These are phyloP conservation scores for Myxozyma vanderwaltii DNA, from an alignment of 805 yeast genomes.

Conservation along the genomic window DNA sequence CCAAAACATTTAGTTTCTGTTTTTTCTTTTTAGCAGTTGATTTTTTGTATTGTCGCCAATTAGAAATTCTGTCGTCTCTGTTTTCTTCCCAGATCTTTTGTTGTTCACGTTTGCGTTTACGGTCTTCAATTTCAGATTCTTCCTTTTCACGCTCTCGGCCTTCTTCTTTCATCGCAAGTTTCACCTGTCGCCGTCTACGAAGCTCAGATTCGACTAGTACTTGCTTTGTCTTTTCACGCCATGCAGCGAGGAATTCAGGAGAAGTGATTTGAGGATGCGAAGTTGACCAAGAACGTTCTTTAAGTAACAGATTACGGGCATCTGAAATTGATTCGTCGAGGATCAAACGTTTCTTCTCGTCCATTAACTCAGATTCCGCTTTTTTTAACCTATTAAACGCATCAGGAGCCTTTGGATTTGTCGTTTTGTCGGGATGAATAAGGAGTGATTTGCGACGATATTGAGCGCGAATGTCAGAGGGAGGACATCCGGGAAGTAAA, in stretches of 20 bases:
- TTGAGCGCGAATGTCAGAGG: constrained; percentile 48
- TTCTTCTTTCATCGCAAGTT: constrained; percentile 49
- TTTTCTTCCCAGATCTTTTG: constrained; percentile 62
- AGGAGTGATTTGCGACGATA: constrained; percentile 62
- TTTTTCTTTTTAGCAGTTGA: constrained; percentile 49
- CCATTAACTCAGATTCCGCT: constrained; percentile 51
- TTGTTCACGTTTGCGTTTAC: constrained; percentile 44
- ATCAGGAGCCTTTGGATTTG: constrained; percentile 57
- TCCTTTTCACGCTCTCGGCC: constrained; percentile 44
- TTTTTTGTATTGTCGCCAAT: constrained; percentile 58
- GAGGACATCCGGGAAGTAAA: constrained; percentile 47
- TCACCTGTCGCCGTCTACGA: constrained; percentile 47
- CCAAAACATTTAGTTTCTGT: constrained; percentile 50
- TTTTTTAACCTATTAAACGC: constrained; percentile 64
- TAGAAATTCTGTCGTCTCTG: constrained; percentile 58
- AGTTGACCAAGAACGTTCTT: constrained; percentile 45
- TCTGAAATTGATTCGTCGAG: constrained; percentile 52
- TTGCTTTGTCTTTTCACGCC: constrained; percentile 50
- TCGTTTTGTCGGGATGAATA: constrained; percentile 69
- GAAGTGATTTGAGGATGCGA: constrained; percentile 46
- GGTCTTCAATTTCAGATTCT: constrained; percentile 43
- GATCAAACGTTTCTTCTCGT: constrained; percentile 45
- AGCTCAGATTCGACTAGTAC: constrained; percentile 52
- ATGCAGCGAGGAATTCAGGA: constrained; percentile 45
- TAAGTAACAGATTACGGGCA: constrained; percentile 46